Evolutionary conservation across 1,284 basidiomycete species (phyloP), one percentile per base, ranked within the genome.

Genomic region (Fomitopsis schrenkii): DNA sequence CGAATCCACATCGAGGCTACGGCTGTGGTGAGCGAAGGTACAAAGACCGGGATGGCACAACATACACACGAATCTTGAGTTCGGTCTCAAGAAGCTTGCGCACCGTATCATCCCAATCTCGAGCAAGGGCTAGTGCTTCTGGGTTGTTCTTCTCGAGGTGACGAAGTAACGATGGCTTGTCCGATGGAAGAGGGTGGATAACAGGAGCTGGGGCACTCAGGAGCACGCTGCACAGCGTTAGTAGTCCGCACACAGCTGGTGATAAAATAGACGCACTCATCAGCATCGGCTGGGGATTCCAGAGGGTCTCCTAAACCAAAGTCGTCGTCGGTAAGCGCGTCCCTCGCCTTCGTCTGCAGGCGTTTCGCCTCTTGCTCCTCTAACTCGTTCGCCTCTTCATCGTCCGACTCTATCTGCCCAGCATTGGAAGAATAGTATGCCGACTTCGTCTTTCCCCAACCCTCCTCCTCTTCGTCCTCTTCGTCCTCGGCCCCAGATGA

Each of bases 361-460:
- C 93, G 80, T 68, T 79, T 87, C 7, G 92, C 93, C 75, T 98
- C 95, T 70, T 91, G 87, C 72, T 94, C 91, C 71, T 97, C 95
- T 62, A 97, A 78, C 69, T 93, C 90, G 69, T 90, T 84, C 42
- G 87, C 91, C 72, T 94, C 92, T 64, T 95, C 93, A 63, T 93
- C 91, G 67, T 93, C 92, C 45, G 91, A 91, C 55, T 93, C 91
- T 38, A 92, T 75, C 59, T 91, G 80, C 22, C 83, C 86, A 40
- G 90, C 92, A 71, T 94, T 94, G 30, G 90, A 92, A 2, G 93
- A 85, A 74, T 96, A 95, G 74, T 95, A 96, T 22, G 87, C 87
- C 33, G 85, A 80, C 72, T 88, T 89, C 65, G 83, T 85, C 63
- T 79, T 79, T 2, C 94, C 94, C 94, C 94, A 96, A 1, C 83